Evolutionary conservation across 73 alveolate genomes (phyloP).

Genomic region (Paramecium primaurelia): DNA sequence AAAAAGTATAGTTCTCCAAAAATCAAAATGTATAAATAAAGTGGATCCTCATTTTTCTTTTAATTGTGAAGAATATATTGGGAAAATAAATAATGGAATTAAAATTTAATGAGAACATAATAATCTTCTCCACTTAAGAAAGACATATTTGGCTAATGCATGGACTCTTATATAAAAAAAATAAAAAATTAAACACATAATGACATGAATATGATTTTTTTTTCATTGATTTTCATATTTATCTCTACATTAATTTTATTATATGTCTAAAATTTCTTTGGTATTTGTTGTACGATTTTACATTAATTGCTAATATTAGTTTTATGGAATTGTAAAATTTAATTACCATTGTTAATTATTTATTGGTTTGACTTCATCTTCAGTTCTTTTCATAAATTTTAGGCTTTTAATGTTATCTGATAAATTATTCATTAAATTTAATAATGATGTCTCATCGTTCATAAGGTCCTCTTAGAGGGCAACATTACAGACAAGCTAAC

Average conservation of each 20-base stretch:
- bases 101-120: not conserved
- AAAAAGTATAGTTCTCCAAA: not conserved
- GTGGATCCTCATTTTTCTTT: not conserved
- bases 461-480: constrained; percentile 40
- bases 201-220: not conserved
- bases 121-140: not conserved
- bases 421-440: constrained; percentile 5
- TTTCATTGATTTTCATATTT: not conserved
- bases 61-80: not conserved
- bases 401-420: constrained; percentile 5
- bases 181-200: not conserved
- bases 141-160: not conserved
- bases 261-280: not conserved
- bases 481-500: not conserved
- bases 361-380: not conserved
- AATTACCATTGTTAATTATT: not conserved
- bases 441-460: not conserved
- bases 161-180: not conserved
- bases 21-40: not conserved
- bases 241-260: not conserved
- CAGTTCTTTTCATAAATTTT: constrained; percentile 6
- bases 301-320: not conserved
- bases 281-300: not conserved
- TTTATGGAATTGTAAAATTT: not conserved
- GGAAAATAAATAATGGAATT: not conserved